Percentiles rank a stretch among this genome's conserved stretches.
Conservation (phyloP, 2,329 filamentous ascomycete genomes). For the Microsporum audouinii region DNA sequence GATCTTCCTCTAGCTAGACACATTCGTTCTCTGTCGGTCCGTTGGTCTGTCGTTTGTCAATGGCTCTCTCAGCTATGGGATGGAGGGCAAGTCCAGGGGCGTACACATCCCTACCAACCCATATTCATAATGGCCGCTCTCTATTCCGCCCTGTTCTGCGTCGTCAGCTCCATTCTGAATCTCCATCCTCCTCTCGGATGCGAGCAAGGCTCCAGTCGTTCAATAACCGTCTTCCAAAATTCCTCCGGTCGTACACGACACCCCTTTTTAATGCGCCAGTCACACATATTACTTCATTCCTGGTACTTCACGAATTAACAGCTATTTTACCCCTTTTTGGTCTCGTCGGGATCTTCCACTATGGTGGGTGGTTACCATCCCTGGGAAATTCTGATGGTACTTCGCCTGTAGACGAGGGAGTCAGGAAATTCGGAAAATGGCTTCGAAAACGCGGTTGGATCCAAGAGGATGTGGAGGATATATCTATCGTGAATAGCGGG, state of each 20-base stretch:
- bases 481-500: conserved; percentile 35
- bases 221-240: conserved; percentile 47
- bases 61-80: neutral
- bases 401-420: conserved; percentile 44
- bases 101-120: neutral
- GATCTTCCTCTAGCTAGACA: neutral
- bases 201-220: conserved; percentile 26
- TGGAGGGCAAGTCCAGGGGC: neutral
- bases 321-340: conserved; percentile 69
- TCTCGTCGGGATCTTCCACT: conserved; percentile 69
- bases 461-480: conserved; percentile 30
- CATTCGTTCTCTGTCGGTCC: neutral
- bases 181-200: neutral
- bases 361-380: conserved; percentile 59
- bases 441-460: conserved; percentile 75
- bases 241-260: conserved; percentile 56
- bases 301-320: conserved; percentile 84
- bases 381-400: conserved; percentile 26
- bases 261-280: conserved; percentile 65
- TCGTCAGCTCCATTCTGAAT: conserved; percentile 5
- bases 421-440: conserved; percentile 65
- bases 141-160: neutral
- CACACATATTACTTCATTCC: conserved; percentile 73
- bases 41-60: neutral
- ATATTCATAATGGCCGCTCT: neutral